Evolutionary conservation across 305 asterid genomes (phyloP).

Genomic region (Solanum aculeatissimum): DNA sequence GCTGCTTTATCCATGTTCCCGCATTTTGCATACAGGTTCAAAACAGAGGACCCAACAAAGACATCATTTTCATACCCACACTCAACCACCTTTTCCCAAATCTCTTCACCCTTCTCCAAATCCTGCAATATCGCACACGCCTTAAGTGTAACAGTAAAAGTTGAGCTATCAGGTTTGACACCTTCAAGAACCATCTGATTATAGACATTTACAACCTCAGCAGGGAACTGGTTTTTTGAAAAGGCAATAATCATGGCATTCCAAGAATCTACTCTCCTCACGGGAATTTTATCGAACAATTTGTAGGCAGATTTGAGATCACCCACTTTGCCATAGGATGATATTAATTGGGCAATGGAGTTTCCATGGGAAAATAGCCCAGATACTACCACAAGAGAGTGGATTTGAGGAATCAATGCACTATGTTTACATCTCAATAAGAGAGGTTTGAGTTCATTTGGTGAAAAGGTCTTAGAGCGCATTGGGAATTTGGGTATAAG

Average conservation of each 20-base stretch:
- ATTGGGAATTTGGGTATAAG: conserved; percentile 3
- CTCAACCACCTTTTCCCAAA: conserved; percentile 37
- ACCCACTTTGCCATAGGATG: conserved; percentile 36
- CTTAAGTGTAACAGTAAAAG: conserved; percentile 62
- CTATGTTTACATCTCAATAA: conserved; percentile 29
- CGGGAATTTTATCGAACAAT: conserved; percentile 52
- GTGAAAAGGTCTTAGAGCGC: conserved; percentile 30
- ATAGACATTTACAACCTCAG: conserved; percentile 29
- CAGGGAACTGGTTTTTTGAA: conserved; percentile 24
- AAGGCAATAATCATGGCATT: conserved; percentile 54
- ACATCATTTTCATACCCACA: conserved; percentile 48
- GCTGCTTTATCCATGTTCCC: conserved; percentile 53
- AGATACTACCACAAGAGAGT: conserved; percentile 40
- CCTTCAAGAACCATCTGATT: conserved; percentile 23
- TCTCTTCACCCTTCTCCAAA: conserved; percentile 35
- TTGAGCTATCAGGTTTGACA: conserved; percentile 72
- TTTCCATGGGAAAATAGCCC: conserved; percentile 28
- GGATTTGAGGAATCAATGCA: conserved; percentile 35
- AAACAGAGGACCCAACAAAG: conserved; percentile 54
- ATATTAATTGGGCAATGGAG: conserved; percentile 25
- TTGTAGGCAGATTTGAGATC: conserved; percentile 26
- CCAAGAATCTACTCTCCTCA: conserved; percentile 45
- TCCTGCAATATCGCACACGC: conserved; percentile 56
- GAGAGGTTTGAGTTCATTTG: conserved; percentile 21
- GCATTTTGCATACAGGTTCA: conserved; percentile 43